Base-by-base conservation (phyloP, 2,329 filamentous ascomycete species). In the Thelonectria blattea region DNA sequence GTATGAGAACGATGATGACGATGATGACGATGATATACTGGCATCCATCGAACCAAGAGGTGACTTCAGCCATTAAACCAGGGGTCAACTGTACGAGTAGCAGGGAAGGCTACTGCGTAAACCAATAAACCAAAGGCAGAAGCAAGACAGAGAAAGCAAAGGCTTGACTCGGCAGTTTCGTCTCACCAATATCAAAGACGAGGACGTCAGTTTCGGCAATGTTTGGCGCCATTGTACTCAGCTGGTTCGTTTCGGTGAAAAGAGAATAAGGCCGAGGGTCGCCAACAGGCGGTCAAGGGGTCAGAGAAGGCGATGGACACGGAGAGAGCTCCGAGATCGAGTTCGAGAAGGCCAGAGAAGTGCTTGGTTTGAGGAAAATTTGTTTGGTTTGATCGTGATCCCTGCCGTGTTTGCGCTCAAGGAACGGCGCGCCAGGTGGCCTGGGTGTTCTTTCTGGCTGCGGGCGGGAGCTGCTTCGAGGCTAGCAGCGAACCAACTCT, bases 131-230 rank as follows among this genome's bases (percentile, higher is more conserved):
- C 9, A 18, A 52, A 24, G 43, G 32, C 46, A 56, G 41, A 57
- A 42, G 24, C 61, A 45, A 17, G 56, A 59, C 17, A 43, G 24
- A 51, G 32, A 9, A 24, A 15, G 39, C 15, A 39, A 42, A 50
- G 27, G 24, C 43, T 59, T 39, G 52, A 18, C 52, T 45, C 51
- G 54, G 56, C 68, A 53, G 2, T 47, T 67, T 32, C 59, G 41
- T 67, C 69, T 71, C 74, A 77, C 75, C 75, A 65, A 77, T 77
- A 47, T 77, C 75, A 49, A 77, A 75, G 27, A 77, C 62, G 30
- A 77, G 58, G 22, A 76, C 67, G 52, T 76, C 71, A 55, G 70
- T 72, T 34, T 71, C 64, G 47, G 64, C 67, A 43, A 75, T 69
- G 52, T 66, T 70, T 57, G 64, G 62, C 47, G 66, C 62, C 67